Evolutionary conservation across 352 stramenopile species (phyloP), one percentile per base, ranked within the genome.

Genomic region (Thraustochytrium striatum): DNA sequence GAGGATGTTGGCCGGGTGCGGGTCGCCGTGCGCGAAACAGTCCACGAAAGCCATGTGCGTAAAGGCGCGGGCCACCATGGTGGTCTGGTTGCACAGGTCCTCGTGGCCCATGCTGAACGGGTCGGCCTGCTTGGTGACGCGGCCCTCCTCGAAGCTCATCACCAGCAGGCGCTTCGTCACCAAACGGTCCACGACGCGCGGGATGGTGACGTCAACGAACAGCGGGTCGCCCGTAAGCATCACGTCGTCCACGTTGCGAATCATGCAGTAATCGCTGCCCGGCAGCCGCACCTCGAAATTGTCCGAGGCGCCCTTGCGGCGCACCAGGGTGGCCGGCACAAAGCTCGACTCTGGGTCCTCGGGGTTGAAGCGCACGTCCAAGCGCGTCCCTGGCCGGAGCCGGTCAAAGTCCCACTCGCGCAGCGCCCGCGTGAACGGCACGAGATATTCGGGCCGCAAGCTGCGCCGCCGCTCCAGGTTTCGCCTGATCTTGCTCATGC

Each of bases 1-100:
- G 28, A 93, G 83, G 61, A 93, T 72, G 72, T 93, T 93, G 39
- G 88, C 89, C 36, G 89, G 89, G 57, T 94, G 89, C 28, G 92
- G 59, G 65, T 94, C 89, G 47, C 89, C 89, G 33, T 94, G 89
- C 1, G 89, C 89, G 73, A 94, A 94, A 62, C 92, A 93, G 73
- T 93, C 88, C 21, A 94, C 82, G 36, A 94, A 93, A 2, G 93
- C 87, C 89, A 94, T 94, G 19, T 88, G 87, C 21, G 92, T 75
- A 79, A 92, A 94, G 9, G 88, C 85, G 81, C 92, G 87, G 1
- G 92, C 83, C 32, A 92, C 87, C 21, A 93, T 86, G 1, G 84
- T 87, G 13, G 89, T 88, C 1, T 91, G 85, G 2, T 84, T 86
- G 70, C 89, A 88, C 33, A 87, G 87, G 16, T 87, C 84, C 21